Percentiles rank a stretch among this genome's conserved stretches.
phyloP scores from a whole-genome alignment of 2,329 filamentous ascomycete genomes.

The Curvularia spicifera region DNA sequence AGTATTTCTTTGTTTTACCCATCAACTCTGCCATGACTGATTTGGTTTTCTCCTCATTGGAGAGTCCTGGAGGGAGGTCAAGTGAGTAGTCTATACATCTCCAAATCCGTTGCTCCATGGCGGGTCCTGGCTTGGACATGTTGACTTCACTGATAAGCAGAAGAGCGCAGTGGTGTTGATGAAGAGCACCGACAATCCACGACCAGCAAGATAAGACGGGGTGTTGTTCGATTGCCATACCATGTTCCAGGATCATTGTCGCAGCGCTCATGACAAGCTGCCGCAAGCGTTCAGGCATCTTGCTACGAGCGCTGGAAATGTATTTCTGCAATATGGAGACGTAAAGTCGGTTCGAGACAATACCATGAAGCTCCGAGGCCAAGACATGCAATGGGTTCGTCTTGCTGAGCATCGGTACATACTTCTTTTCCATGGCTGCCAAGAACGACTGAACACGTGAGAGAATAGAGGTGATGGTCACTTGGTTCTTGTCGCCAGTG shows the following conservation, averaged over 20 bases:
- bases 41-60: conserved; percentile 64
- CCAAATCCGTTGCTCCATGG: conserved; percentile 72
- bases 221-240: conserved; percentile 61
- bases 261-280: conserved; percentile 69
- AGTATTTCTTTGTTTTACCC: conserved; percentile 66
- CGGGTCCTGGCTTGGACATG: conserved; percentile 61
- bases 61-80: conserved; percentile 60
- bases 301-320: conserved; percentile 56
- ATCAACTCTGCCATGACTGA: conserved; percentile 68
- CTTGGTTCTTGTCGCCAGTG: conserved; percentile 30
- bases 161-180: conserved; percentile 74
- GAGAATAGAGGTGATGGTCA: conserved; percentile 65
- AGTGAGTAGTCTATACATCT: conserved; percentile 75
- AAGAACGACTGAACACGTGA: conserved; percentile 73
- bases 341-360: conserved; percentile 68
- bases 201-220: conserved; percentile 64
- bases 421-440: conserved; percentile 68
- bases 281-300: conserved; percentile 67
- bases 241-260: conserved; percentile 61
- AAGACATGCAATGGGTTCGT: conserved; percentile 68
- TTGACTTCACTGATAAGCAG: conserved; percentile 73
- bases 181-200: conserved; percentile 74
- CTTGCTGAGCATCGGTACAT: conserved; percentile 67
- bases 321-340: conserved; percentile 74
- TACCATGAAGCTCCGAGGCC: conserved; percentile 68